These are phyloP conservation scores for Arachis stenosperma DNA, from an alignment of 306 rosid species.

Conservation along the genomic window DNA sequence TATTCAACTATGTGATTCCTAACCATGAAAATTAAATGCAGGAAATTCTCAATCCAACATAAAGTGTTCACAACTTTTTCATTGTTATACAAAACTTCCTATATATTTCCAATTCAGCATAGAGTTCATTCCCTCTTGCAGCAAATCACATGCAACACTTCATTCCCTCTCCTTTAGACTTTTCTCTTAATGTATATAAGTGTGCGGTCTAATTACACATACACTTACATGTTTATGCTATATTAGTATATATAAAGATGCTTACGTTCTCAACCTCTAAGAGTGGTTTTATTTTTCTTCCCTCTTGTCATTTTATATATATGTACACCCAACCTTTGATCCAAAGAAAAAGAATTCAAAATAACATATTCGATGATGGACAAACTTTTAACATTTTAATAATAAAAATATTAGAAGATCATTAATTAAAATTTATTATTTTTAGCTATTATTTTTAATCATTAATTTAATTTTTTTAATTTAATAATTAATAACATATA, in stretches of 20 bases:
- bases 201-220: neutral
- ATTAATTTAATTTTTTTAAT: no score
- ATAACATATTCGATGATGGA: neutral
- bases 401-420: no score
- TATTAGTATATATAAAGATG: constrained; percentile 39
- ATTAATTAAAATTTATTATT: no score
- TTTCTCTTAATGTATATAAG: neutral
- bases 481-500: no score
- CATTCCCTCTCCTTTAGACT: neutral
- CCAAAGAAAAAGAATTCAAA: neutral
- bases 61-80: neutral
- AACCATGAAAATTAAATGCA: neutral
- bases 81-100: neutral
- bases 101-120: neutral
- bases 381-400: constrained; percentile 12
- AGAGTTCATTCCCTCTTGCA: neutral
- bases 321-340: constrained; percentile 3
- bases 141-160: constrained; percentile 7
- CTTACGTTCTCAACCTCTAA: constrained; percentile 49
- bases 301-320: constrained; percentile 22
- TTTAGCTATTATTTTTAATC: no score
- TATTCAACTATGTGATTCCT: constrained; percentile 13
- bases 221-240: neutral
- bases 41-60: constrained; percentile 1
- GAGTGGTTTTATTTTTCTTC: constrained; percentile 44